Conservation (phyloP, 305 asterid species). For the Rubia peregrina region DNA sequence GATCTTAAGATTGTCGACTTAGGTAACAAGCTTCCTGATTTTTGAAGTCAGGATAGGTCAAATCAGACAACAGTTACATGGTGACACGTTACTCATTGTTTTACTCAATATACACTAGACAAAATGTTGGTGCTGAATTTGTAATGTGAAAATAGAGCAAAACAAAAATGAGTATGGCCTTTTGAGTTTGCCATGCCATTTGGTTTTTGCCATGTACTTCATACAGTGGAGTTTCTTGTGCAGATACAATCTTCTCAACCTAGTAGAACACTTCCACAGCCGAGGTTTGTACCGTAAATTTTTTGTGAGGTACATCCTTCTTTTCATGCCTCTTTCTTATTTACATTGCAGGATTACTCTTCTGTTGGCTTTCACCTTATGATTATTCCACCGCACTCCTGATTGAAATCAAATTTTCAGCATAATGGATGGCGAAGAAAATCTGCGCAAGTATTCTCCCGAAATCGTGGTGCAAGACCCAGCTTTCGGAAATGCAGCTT, state of each 20-base stretch:
- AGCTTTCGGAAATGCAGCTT: slow-evolving; percentile 41
- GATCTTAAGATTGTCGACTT: slow-evolving; percentile 1
- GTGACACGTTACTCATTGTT: not conserved
- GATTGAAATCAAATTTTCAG: slow-evolving; percentile 33
- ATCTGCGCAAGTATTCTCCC: slow-evolving; percentile 66
- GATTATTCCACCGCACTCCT: not conserved
- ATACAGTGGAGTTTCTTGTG: slow-evolving; percentile 8
- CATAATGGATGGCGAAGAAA: slow-evolving; percentile 97
- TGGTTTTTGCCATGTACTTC: not conserved
- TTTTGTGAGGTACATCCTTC: slow-evolving; percentile 48
- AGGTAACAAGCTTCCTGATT: not conserved
- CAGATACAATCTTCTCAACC: slow-evolving; percentile 75
- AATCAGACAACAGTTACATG: not conserved
- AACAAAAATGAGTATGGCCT: not conserved
- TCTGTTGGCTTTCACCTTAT: slow-evolving; percentile 8
- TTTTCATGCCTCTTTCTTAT: not conserved
- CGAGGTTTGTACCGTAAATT: slow-evolving; percentile 81
- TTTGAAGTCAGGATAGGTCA: not conserved
- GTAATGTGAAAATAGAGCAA: not conserved
- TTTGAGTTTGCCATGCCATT: not conserved
- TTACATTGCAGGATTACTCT: not conserved
- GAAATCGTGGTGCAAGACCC: slow-evolving; percentile 75
- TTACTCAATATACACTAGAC: not conserved
- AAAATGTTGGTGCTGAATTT: no score
- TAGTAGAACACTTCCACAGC: slow-evolving; percentile 71